Conservation (phyloP, 2,329 filamentous ascomycete genomes). For the Clonostachys chloroleuca region DNA sequence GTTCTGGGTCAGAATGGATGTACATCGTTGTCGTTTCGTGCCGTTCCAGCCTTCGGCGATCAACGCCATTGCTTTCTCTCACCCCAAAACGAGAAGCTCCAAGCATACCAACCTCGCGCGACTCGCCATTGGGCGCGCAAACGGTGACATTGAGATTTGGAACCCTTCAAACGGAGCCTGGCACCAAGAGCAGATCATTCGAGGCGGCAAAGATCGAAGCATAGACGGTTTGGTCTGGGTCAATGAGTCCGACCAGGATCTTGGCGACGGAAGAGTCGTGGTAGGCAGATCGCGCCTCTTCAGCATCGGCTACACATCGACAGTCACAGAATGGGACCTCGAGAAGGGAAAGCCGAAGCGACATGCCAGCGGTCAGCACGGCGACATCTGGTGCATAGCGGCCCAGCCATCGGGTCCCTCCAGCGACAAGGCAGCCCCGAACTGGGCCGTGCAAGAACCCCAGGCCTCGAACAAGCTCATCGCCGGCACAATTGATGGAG, state of each 20-base stretch:
- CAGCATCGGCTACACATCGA: conserved; percentile 91
- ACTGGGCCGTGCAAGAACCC: conserved; percentile 15
- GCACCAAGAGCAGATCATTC: conserved; percentile 85
- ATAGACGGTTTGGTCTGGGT: conserved; percentile 92
- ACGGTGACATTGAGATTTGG: conserved; percentile 98
- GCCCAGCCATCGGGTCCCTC: conserved; percentile 60
- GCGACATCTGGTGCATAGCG: conserved; percentile 94
- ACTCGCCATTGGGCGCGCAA: conserved; percentile 85
- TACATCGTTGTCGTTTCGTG: conserved; percentile 95
- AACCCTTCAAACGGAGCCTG: conserved; percentile 78
- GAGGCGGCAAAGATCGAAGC: conserved; percentile 78
- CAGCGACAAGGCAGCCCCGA: conserved; percentile 3
- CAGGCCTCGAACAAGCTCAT: conserved; percentile 59
- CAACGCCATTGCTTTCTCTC: conserved; percentile 91
- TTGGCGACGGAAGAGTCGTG: conserved; percentile 55
- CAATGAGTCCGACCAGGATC: conserved; percentile 72
- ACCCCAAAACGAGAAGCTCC: conserved; percentile 49
- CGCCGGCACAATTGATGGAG: conserved; percentile 85
- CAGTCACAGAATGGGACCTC: conserved; percentile 93
- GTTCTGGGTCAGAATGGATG: conserved; percentile 62
- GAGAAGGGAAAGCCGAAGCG: conserved; percentile 71
- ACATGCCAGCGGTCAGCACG: conserved; percentile 87
- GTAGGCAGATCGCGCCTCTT: conserved; percentile 81
- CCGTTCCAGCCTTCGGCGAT: conserved; percentile 88
- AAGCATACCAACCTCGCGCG: conserved; percentile 55